phyloP scores from a whole-genome alignment of 2,329 filamentous ascomycete genomes.

The Bretziella fagacearum region DNA sequence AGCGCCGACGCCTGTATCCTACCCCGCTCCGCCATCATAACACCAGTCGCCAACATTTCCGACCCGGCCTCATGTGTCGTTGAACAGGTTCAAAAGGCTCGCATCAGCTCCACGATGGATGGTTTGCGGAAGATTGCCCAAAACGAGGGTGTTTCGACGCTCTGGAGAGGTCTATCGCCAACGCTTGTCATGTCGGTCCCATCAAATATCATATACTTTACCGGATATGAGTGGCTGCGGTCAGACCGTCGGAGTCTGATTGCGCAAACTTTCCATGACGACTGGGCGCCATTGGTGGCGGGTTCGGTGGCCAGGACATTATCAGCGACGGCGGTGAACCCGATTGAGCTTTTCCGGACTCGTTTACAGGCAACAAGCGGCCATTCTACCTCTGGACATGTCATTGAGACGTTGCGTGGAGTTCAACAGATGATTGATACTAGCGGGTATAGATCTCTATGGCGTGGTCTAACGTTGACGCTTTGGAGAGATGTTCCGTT shows the following conservation, averaged over 20 bases:
- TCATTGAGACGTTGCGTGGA: slow-evolving; percentile 61
- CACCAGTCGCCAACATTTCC: slow-evolving; percentile 28
- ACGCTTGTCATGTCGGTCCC: slow-evolving; percentile 89
- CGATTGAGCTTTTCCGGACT: slow-evolving; percentile 87
- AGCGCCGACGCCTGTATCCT: slow-evolving; percentile 66
- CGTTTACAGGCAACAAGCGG: slow-evolving; percentile 65
- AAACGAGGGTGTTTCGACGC: slow-evolving; percentile 69
- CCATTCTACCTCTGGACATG: slow-evolving; percentile 45
- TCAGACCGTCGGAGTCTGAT: slow-evolving; percentile 59
- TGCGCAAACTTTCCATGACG: slow-evolving; percentile 42
- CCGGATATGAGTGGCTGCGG: slow-evolving; percentile 89
- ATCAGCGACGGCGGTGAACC: slow-evolving; percentile 68
- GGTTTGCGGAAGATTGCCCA: slow-evolving; percentile 86
- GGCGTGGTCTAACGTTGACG: slow-evolving; percentile 78
- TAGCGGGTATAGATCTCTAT: slow-evolving; percentile 66
- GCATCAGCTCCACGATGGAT: slow-evolving; percentile 80
- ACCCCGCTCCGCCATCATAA: slow-evolving; percentile 34
- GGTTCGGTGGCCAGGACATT: slow-evolving; percentile 63
- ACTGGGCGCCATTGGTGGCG: slow-evolving; percentile 62
- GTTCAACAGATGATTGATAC: slow-evolving; percentile 61
- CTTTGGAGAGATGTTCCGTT: slow-evolving; percentile 97
- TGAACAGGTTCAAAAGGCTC: slow-evolving; percentile 67
- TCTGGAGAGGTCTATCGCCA: slow-evolving; percentile 90
- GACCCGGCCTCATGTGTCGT: slow-evolving; percentile 58
- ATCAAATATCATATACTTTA: slow-evolving; percentile 96